Percentiles rank a stretch among this genome's conserved stretches.
Evolutionary conservation across 495 filamentous ascomycete species (phyloP).

Genomic region (Zalerion maritima): DNA sequence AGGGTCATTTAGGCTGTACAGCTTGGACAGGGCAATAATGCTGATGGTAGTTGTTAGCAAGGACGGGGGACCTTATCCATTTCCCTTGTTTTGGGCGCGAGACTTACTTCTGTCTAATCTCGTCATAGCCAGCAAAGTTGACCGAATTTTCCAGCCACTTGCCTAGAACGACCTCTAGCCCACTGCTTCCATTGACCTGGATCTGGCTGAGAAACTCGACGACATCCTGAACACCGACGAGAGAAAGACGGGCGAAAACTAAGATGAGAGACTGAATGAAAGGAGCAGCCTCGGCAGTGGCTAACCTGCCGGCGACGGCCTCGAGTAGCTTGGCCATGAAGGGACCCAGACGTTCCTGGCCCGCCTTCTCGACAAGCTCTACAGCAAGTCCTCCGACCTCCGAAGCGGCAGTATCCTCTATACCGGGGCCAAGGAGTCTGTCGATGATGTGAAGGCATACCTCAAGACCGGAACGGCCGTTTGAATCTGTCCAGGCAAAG

Average conservation of each 20-base stretch:
- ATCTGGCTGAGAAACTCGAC: conserved; percentile 80
- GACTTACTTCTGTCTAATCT: conserved; percentile 82
- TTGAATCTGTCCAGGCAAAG: conserved; percentile 61
- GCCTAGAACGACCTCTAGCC: conserved; percentile 71
- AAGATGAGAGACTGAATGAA: conserved; percentile 87
- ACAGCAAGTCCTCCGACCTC: conserved; percentile 92
- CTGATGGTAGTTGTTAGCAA: conserved; percentile 31
- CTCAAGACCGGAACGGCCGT: conserved; percentile 71
- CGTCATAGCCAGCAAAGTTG: conserved; percentile 91
- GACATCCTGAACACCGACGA: conserved; percentile 75
- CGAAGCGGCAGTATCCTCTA: conserved; percentile 83
- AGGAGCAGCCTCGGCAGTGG: conserved; percentile 60
- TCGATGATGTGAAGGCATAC: conserved; percentile 84
- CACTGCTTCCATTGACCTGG: conserved; percentile 57
- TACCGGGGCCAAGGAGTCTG: conserved; percentile 64
- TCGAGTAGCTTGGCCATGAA: conserved; percentile 79
- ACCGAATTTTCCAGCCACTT: conserved; percentile 97
- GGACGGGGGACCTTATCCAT: too few species aligned
- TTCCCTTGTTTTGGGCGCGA: too few species aligned
- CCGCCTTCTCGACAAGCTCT: conserved; percentile 87
- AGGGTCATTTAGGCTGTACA: conserved; percentile 76
- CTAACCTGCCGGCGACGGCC: conserved; percentile 76
- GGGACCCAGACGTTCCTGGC: conserved; percentile 74
- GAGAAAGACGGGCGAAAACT: conserved; percentile 80
- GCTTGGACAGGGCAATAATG: conserved; percentile 77